A percentile compares a stretch with the other conserved stretches of the same genome.
Conservation (phyloP, 2,329 filamentous ascomycete species). For the Xylariaceae sp. region DNA sequence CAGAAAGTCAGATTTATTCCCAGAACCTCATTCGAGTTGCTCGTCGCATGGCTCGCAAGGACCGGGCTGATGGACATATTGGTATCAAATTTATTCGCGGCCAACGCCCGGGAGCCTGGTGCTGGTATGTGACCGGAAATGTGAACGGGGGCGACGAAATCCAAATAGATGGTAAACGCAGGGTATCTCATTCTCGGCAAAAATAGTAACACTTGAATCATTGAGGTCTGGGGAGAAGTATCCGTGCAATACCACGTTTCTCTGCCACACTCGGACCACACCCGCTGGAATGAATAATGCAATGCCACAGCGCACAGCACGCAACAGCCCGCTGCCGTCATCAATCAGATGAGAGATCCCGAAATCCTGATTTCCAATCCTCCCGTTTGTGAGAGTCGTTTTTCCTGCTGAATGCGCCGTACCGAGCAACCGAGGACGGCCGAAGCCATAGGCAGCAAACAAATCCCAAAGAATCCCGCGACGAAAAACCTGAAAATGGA, state of each 20-base stretch:
- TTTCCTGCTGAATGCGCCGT: neutral
- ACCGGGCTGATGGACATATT: too few species aligned
- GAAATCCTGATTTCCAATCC: constrained; percentile 22
- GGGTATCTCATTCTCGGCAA: neutral
- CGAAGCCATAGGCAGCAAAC: neutral
- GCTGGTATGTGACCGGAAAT: too few species aligned
- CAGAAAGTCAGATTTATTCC: too few species aligned
- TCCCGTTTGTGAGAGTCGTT: constrained; percentile 5
- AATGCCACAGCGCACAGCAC: constrained; percentile 10
- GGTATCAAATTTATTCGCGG: too few species aligned
- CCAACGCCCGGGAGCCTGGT: too few species aligned
- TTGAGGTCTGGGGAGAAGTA: neutral
- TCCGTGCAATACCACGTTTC: constrained; percentile 15
- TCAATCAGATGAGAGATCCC: neutral
- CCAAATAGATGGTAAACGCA: too few species aligned
- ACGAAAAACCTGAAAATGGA: too few species aligned
- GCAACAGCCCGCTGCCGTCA: constrained; percentile 3
- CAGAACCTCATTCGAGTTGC: too few species aligned
- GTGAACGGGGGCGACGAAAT: too few species aligned
- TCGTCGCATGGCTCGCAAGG: too few species aligned
- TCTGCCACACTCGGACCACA: constrained; percentile 9
- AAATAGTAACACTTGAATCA: constrained; percentile 18
- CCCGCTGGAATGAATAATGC: constrained; percentile 6
- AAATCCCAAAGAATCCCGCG: neutral
- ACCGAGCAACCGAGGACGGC: neutral